phyloP scores from a whole-genome alignment of 2,329 filamentous ascomycete species.

The Scytalidium lignicola region DNA sequence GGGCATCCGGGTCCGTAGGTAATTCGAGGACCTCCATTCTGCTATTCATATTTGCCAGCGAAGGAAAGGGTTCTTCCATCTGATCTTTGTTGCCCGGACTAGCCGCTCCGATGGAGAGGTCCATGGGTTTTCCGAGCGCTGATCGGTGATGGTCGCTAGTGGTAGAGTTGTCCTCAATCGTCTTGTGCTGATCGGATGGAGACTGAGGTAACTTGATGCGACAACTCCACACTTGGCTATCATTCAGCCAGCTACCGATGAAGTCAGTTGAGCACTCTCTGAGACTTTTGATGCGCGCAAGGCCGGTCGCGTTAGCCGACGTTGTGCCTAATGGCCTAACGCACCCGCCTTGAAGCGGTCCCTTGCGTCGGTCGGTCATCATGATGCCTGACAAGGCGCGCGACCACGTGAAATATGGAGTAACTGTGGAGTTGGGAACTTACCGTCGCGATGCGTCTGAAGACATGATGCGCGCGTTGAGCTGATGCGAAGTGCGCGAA shows the following conservation, averaged over 20 bases:
- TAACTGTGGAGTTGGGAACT: slow-evolving; percentile 5
- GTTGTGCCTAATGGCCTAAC: background rate
- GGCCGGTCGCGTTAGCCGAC: background rate
- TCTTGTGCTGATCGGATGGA: slow-evolving; percentile 8
- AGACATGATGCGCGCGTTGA: slow-evolving; percentile 18
- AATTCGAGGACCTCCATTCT: slow-evolving; percentile 24
- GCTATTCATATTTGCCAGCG: slow-evolving; percentile 23
- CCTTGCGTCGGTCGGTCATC: background rate
- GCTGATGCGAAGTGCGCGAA: background rate
- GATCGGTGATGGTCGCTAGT: background rate
- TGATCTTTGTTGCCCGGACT: slow-evolving; percentile 25
- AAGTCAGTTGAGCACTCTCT: slow-evolving; percentile 9
- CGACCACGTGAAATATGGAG: slow-evolving; percentile 1
- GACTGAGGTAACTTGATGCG: slow-evolving; percentile 25
- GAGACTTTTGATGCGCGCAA: background rate
- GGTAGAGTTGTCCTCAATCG: slow-evolving; percentile 4
- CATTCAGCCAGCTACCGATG: slow-evolving; percentile 24
- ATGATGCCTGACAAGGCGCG: background rate
- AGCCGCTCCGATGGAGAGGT: slow-evolving; percentile 17
- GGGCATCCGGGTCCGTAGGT: slow-evolving; percentile 57
- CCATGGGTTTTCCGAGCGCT: slow-evolving; percentile 11
- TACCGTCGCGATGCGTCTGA: slow-evolving; percentile 24
- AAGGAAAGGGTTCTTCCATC: slow-evolving; percentile 26
- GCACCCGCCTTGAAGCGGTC: background rate
- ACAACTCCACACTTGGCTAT: slow-evolving; percentile 26